phyloP scores from a whole-genome alignment of 177 flowering plant genomes.

The Tripterygium wilfordii region DNA sequence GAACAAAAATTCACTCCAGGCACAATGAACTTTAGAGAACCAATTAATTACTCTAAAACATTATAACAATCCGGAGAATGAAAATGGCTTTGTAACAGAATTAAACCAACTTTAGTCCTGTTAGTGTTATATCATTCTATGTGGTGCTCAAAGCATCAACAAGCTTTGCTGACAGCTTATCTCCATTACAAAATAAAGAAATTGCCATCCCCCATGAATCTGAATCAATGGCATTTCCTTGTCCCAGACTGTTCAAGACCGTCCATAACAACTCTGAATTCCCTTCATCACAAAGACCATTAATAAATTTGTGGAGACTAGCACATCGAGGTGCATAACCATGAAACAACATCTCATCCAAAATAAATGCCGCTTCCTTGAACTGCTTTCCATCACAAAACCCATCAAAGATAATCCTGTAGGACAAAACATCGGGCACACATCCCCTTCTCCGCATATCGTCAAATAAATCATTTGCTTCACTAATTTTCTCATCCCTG shows the following conservation, averaged over 20 bases:
- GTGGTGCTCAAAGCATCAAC: slow-evolving; percentile 27
- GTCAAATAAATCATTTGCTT: slow-evolving; percentile 56
- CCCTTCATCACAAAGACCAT: slow-evolving; percentile 27
- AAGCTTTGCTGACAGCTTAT: slow-evolving; percentile 16
- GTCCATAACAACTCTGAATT: slow-evolving; percentile 28
- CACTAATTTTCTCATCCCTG: slow-evolving; percentile 43
- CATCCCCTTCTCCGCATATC: slow-evolving; percentile 75
- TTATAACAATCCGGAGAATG: no score
- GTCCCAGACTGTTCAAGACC: slow-evolving; percentile 30
- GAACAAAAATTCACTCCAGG: no score
- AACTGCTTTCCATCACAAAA: slow-evolving; percentile 37
- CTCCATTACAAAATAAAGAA: slow-evolving; percentile 20
- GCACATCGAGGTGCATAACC: slow-evolving; percentile 36
- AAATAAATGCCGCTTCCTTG: slow-evolving; percentile 50
- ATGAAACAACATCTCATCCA: slow-evolving; percentile 80
- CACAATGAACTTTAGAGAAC: no score
- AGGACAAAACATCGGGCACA: slow-evolving; percentile 64
- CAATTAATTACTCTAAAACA: no score
- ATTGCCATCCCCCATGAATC: slow-evolving; percentile 40
- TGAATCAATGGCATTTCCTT: slow-evolving; percentile 28
- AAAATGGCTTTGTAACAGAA: no score
- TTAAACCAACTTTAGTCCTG: no score
- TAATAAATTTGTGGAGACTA: slow-evolving; percentile 34
- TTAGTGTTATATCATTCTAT: no score
- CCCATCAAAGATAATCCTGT: slow-evolving; percentile 54